These are phyloP conservation scores for Dendryphion nanum DNA, from an alignment of 2,329 filamentous ascomycete species.

Conservation along the genomic window DNA sequence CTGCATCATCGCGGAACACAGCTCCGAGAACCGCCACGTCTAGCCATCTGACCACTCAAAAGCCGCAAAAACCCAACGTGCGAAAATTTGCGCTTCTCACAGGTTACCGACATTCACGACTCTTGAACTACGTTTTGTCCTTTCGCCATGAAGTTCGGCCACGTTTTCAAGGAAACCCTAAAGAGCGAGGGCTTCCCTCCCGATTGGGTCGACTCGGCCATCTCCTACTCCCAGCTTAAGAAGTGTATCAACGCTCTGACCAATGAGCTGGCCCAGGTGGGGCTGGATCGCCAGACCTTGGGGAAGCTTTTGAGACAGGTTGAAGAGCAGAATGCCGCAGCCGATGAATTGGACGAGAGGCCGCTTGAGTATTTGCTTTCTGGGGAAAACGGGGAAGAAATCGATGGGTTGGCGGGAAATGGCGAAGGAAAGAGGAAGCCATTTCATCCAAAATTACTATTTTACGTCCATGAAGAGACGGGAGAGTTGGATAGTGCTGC, in stretches of 20 bases:
- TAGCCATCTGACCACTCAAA: background rate
- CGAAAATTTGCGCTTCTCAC: slow-evolving; percentile 15
- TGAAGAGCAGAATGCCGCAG: slow-evolving; percentile 34
- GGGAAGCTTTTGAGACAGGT: slow-evolving; percentile 58
- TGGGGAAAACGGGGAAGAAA: slow-evolving; percentile 10
- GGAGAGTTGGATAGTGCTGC: slow-evolving; percentile 68
- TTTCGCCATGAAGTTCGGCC: slow-evolving; percentile 97
- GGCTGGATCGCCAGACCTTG: slow-evolving; percentile 70
- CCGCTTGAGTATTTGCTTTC: slow-evolving; percentile 40
- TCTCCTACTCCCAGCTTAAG: slow-evolving; percentile 82
- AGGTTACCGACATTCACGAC: too few relatives aligned
- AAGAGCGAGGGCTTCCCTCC: slow-evolving; percentile 71
- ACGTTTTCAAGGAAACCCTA: slow-evolving; percentile 70
- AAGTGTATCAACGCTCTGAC: slow-evolving; percentile 84
- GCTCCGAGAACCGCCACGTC: too few relatives aligned
- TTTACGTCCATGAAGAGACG: slow-evolving; percentile 65
- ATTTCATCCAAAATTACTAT: slow-evolving; percentile 67
- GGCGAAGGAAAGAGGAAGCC: slow-evolving; percentile 8
- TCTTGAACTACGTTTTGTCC: too few relatives aligned
- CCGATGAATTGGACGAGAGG: slow-evolving; percentile 38
- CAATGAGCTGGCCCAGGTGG: slow-evolving; percentile 66
- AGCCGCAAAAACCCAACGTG: slow-evolving; percentile 22
- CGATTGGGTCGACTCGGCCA: slow-evolving; percentile 69
- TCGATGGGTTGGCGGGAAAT: background rate
- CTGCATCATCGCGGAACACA: background rate